Evolutionary conservation across 1,139 yeast genomes (phyloP).

Genomic region (Saccharomycopsis hybrid): DNA sequence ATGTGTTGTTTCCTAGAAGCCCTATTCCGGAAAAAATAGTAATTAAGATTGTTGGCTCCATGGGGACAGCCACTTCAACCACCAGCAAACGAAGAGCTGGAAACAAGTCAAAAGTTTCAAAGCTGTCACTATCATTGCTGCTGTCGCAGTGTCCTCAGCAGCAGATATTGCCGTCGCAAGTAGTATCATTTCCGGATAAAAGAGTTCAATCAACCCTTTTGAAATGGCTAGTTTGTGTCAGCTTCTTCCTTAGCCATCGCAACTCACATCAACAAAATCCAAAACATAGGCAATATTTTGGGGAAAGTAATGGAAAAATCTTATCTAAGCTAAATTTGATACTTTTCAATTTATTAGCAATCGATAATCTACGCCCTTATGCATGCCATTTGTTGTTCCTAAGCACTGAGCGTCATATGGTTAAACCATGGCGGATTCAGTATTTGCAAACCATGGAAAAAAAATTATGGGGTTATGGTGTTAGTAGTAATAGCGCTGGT

Average conservation of each 20-base stretch:
- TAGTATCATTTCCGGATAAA: background rate
- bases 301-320: background rate
- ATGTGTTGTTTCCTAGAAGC: background rate
- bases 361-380: background rate
- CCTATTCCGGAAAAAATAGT: background rate
- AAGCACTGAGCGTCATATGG: background rate
- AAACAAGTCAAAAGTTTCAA: background rate
- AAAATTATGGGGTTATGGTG: too few relatives aligned
- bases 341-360: conserved; percentile 3
- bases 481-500: too few relatives aligned
- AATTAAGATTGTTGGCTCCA: background rate
- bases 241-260: background rate
- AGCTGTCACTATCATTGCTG: too few relatives aligned
- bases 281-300: too few relatives aligned
- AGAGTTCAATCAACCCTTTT: background rate
- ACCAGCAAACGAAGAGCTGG: too few relatives aligned
- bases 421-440: conserved; percentile 10
- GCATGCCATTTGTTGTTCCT: conserved; percentile 1
- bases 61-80: too few relatives aligned
- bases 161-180: background rate
- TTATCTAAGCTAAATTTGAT: conserved; percentile 3
- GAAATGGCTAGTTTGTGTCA: conserved; percentile 4
- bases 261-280: too few relatives aligned
- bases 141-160: too few relatives aligned
- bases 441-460: too few relatives aligned